A percentile compares a stretch with the other conserved stretches of the same genome.
Conservation (phyloP, 78 protist genomes). For the Planoprotostelium fungivorum region DNA sequence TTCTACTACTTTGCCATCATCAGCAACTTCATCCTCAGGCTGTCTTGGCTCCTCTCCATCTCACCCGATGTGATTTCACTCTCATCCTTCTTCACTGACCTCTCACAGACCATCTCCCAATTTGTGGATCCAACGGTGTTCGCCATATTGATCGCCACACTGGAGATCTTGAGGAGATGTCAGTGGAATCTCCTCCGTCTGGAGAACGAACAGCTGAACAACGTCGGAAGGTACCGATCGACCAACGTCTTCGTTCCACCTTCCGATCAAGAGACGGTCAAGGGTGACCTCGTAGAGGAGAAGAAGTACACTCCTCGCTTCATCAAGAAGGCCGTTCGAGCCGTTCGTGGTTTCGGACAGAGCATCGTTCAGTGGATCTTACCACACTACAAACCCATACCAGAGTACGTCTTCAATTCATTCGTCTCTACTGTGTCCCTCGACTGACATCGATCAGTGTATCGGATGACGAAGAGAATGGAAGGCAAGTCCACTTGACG, state of each 20-base stretch:
- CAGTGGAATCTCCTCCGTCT: slow-evolving; percentile 64
- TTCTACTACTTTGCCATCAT: slow-evolving; percentile 53
- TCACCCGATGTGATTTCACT: slow-evolving; percentile 8
- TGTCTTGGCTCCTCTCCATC: slow-evolving; percentile 50
- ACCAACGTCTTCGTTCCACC: not conserved
- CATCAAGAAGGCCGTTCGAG: no score
- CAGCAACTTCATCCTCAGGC: slow-evolving; percentile 41
- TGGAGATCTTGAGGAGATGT: slow-evolving; percentile 32
- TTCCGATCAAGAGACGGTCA: not conserved
- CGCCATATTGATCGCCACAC: slow-evolving; percentile 24
- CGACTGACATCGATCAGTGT: no score
- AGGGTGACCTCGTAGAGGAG: no score
- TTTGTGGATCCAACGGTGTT: slow-evolving; percentile 3
- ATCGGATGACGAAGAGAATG: no score
- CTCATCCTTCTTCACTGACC: not conserved
- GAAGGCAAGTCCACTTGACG: no score
- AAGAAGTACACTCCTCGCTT: no score
- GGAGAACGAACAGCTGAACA: slow-evolving; percentile 61
- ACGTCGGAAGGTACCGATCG: slow-evolving; percentile 53
- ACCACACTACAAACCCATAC: no score
- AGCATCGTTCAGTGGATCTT: no score
- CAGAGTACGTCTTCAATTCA: no score
- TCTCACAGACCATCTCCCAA: slow-evolving; percentile 21
- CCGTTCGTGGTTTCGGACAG: no score
- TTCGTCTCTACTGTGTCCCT: no score